These are phyloP conservation scores for Colletotrichum sp. DNA, from an alignment of 2,329 filamentous ascomycete genomes.

Conservation along the genomic window DNA sequence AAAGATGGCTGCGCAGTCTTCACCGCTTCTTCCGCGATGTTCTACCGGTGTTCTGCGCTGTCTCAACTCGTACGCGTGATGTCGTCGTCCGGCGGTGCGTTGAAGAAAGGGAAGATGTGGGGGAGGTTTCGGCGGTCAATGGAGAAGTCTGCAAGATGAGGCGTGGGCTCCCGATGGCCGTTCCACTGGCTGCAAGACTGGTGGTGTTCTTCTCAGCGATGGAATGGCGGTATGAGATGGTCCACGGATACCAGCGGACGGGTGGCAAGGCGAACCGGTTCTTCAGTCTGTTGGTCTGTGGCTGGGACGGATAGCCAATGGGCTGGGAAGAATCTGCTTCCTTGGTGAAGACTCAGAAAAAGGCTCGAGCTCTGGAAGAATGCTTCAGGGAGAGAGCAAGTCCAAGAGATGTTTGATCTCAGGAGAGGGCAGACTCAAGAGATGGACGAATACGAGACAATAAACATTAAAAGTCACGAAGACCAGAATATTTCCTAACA, in stretches of 20 bases:
- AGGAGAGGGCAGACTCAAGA: not conserved
- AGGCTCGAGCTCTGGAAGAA: not conserved
- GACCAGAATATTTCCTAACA: not conserved
- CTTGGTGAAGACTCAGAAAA: not conserved
- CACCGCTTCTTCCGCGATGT: constrained; percentile 5
- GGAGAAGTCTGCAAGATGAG: constrained; percentile 6
- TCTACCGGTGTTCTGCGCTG: constrained; percentile 1
- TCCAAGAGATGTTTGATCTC: not conserved
- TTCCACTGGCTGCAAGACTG: constrained; percentile 1
- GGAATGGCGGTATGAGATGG: constrained; percentile 16
- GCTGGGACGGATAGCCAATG: not conserved
- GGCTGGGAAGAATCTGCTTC: not conserved
- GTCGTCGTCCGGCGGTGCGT: constrained; percentile 15
- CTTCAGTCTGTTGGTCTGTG: not conserved
- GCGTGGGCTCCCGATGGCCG: constrained; percentile 7
- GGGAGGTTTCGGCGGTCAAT: constrained; percentile 10
- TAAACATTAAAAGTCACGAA: not conserved
- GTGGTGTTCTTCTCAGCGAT: not conserved
- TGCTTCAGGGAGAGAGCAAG: not conserved
- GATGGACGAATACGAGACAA: not conserved
- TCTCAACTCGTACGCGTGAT: constrained; percentile 12
- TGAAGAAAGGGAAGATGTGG: not conserved
- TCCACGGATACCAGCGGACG: constrained; percentile 12
- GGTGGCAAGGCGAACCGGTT: constrained; percentile 19
- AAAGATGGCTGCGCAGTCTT: not conserved